These are phyloP conservation scores for Saccharomycopsis schoenii DNA, from an alignment of 805 yeast genomes.

Conservation along the genomic window DNA sequence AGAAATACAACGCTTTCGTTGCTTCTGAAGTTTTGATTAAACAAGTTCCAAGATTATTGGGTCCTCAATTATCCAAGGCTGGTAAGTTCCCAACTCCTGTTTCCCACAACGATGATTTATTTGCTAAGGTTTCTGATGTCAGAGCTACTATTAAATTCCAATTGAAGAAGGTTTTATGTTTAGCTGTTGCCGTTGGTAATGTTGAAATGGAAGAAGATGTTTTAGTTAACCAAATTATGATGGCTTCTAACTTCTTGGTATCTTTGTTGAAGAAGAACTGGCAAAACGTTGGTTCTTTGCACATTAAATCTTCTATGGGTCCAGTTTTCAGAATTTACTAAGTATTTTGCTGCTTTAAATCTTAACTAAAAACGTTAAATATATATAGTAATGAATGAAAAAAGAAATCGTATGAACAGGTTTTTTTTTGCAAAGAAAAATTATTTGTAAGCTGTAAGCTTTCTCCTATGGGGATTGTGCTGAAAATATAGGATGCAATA, in stretches of 20 bases:
- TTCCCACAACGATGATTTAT: slow-evolving; percentile 97
- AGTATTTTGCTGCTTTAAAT: slow-evolving; percentile 23
- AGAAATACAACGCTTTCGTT: slow-evolving; percentile 99
- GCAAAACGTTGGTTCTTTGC: slow-evolving; percentile 99
- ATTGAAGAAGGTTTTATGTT: slow-evolving; percentile 98
- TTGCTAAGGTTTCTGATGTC: slow-evolving; percentile 92
- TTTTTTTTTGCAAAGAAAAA: neutral
- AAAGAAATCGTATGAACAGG: neutral
- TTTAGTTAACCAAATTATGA: slow-evolving; percentile 94
- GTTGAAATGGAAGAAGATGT: slow-evolving; percentile 98
- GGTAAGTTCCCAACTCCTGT: slow-evolving; percentile 99
- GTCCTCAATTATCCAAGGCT: slow-evolving; percentile 99
- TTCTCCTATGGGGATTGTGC: neutral
- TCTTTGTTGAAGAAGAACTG: slow-evolving; percentile 99
- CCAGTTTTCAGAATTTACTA: slow-evolving; percentile 99
- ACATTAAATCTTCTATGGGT: slow-evolving; percentile 99
- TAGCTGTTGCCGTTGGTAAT: slow-evolving; percentile 99
- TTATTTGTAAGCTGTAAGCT: neutral
- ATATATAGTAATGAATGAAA: neutral
- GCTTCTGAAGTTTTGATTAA: slow-evolving; percentile 99
- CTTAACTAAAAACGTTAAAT: neutral
- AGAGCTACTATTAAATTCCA: slow-evolving; percentile 99
- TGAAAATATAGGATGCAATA: neutral
- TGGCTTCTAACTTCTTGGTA: slow-evolving; percentile 98
- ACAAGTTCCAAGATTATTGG: slow-evolving; percentile 99